Evolutionary conservation across 2,329 filamentous ascomycete species (phyloP).

Genomic region (Talaromyces pinophilus): DNA sequence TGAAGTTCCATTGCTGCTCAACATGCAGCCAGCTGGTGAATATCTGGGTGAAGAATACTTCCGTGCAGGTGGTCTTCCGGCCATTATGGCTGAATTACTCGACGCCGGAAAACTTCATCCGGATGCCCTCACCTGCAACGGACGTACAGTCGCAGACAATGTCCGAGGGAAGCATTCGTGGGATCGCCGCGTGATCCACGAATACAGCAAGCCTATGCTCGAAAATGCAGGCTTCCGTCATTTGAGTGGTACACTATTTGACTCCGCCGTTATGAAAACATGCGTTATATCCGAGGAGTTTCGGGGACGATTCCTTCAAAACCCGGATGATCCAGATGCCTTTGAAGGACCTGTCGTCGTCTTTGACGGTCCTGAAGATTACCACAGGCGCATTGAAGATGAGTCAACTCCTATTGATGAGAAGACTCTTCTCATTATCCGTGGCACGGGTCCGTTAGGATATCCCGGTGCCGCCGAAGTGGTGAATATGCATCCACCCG

Average conservation of each 20-base stretch:
- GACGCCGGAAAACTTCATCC: constrained; percentile 51
- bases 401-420: constrained; percentile 43
- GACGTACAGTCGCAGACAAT: constrained; percentile 49
- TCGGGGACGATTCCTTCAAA: constrained; percentile 47
- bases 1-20: constrained; percentile 54
- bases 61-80: constrained; percentile 55
- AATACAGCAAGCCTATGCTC: constrained; percentile 51
- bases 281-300: constrained; percentile 53
- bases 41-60: constrained; percentile 57
- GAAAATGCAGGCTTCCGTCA: constrained; percentile 55
- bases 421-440: constrained; percentile 52
- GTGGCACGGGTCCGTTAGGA: constrained; percentile 52
- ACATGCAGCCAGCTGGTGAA: constrained; percentile 58
- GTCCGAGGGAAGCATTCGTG: constrained; percentile 50
- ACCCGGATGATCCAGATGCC: constrained; percentile 51
- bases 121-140: constrained; percentile 50
- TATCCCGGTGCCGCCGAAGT: constrained; percentile 56
- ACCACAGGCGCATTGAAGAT: constrained; percentile 47
- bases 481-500: constrained; percentile 56
- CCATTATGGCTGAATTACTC: constrained; percentile 56
- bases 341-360: constrained; percentile 52
- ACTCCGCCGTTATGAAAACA: constrained; percentile 57
- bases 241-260: constrained; percentile 51
- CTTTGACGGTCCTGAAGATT: constrained; percentile 56
- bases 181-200: constrained; percentile 52